Evolutionary conservation across 2,329 filamentous ascomycete species (phyloP).

Genomic region (Phaeosphaeria sp.): DNA sequence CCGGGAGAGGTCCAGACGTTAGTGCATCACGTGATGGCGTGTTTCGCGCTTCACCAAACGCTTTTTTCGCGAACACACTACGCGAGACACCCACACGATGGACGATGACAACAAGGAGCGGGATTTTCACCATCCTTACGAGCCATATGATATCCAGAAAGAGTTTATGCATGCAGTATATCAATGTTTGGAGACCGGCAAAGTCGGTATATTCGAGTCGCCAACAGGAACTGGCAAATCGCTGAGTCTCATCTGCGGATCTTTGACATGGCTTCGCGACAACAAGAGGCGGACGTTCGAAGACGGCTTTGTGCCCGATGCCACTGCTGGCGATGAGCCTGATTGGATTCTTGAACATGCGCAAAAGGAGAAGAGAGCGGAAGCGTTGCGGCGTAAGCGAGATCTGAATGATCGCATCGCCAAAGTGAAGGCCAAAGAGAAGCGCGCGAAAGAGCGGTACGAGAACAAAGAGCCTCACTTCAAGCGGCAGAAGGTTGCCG

Average conservation of each 20-base stretch:
- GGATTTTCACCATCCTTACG: slow-evolving; percentile 86
- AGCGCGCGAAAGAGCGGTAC: slow-evolving; percentile 63
- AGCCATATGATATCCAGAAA: slow-evolving; percentile 85
- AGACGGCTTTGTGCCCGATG: slow-evolving; percentile 56
- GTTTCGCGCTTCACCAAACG: not conserved
- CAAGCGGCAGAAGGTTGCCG: slow-evolving; percentile 51
- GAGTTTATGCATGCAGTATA: slow-evolving; percentile 89
- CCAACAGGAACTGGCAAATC: slow-evolving; percentile 96
- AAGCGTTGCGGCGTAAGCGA: slow-evolving; percentile 70
- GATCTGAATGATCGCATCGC: slow-evolving; percentile 77
- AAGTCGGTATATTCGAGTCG: slow-evolving; percentile 88
- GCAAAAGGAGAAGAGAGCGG: slow-evolving; percentile 69
- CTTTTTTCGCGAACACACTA: not conserved
- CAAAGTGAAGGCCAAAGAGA: slow-evolving; percentile 66
- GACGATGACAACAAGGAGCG: slow-evolving; percentile 15
- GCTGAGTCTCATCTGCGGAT: slow-evolving; percentile 85
- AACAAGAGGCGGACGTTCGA: slow-evolving; percentile 71
- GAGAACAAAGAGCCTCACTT: slow-evolving; percentile 54
- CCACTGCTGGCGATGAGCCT: slow-evolving; percentile 71
- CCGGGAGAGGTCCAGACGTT: not conserved
- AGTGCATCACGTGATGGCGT: slow-evolving; percentile 1
- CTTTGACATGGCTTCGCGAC: slow-evolving; percentile 88
- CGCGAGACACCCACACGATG: slow-evolving; percentile 18
- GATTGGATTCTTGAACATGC: slow-evolving; percentile 85
- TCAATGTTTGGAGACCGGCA: slow-evolving; percentile 76